A percentile compares a stretch with the other conserved stretches of the same genome.
Conservation (phyloP, 225 moss, liverwort and hornwort species). For the Sphagnum contortum region DNA sequence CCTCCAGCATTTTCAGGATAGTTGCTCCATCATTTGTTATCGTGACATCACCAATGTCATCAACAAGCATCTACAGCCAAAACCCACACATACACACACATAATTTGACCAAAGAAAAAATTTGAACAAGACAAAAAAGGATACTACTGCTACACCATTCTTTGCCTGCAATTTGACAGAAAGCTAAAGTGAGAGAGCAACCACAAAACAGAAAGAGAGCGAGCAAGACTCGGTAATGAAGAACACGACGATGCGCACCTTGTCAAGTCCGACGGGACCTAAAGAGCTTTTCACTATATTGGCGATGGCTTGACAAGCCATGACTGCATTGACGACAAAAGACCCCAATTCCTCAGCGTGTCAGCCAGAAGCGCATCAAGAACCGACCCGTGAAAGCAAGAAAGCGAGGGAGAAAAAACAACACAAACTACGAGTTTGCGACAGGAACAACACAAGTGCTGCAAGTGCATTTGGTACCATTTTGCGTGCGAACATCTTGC, state of each 20-base stretch:
- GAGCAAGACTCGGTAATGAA: background rate
- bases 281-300: constrained; percentile 85
- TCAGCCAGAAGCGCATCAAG: background rate
- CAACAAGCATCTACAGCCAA: constrained; percentile 72
- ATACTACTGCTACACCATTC: too few relatives aligned
- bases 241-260: constrained; percentile 26
- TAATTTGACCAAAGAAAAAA: background rate
- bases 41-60: constrained; percentile 81
- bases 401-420: too few relatives aligned
- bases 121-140: too few relatives aligned
- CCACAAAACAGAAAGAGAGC: background rate
- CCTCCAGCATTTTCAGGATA: constrained; percentile 74
- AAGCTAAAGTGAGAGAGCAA: background rate
- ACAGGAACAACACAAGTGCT: too few relatives aligned
- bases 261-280: constrained; percentile 86
- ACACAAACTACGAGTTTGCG: too few relatives aligned
- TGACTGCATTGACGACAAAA: constrained; percentile 30
- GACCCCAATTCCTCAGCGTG: background rate
- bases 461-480: constrained; percentile 23
- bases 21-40: constrained; percentile 90
- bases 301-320: constrained; percentile 82
- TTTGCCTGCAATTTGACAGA: background rate
- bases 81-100: background rate
- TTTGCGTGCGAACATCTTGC: constrained; percentile 88
- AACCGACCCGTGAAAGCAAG: background rate